phyloP scores from a whole-genome alignment of 2,329 filamentous ascomycete genomes.

The Colletotrichum phormii region DNA sequence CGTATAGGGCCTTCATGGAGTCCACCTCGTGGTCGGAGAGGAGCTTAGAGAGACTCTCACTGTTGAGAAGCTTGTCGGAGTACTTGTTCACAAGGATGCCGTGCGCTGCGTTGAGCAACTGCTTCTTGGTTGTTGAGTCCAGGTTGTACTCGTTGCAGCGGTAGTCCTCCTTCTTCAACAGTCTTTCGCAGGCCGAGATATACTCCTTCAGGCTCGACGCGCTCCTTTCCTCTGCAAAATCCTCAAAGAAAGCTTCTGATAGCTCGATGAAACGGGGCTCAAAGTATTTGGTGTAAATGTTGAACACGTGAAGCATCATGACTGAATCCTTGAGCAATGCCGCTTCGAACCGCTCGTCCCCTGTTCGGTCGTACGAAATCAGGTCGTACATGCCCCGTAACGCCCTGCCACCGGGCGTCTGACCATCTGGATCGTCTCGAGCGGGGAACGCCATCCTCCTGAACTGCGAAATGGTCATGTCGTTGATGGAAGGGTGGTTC shows the following conservation, averaged over 20 bases:
- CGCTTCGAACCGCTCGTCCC: constrained; percentile 67
- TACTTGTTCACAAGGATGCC: constrained; percentile 77
- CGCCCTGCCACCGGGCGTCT: constrained; percentile 51
- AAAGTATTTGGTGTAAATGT: constrained; percentile 82
- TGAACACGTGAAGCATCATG: constrained; percentile 86
- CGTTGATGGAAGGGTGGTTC: constrained; percentile 78
- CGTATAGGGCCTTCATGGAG: constrained; percentile 81
- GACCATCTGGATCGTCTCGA: constrained; percentile 21
- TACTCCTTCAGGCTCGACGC: constrained; percentile 77
- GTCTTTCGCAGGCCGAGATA: constrained; percentile 73
- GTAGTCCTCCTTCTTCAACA: constrained; percentile 78
- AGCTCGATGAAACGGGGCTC: constrained; percentile 78
- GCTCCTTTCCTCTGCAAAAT: constrained; percentile 77
- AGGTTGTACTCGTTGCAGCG: constrained; percentile 86
- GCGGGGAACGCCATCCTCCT: constrained; percentile 66
- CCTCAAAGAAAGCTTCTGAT: constrained; percentile 75
- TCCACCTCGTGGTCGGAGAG: constrained; percentile 76
- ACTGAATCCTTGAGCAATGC: constrained; percentile 79
- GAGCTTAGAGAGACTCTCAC: constrained; percentile 76
- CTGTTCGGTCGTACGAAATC: constrained; percentile 76
- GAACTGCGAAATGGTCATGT: constrained; percentile 84
- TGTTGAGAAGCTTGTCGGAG: constrained; percentile 73
- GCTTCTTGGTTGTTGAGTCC: constrained; percentile 83
- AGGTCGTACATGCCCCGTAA: constrained; percentile 78
- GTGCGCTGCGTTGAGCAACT: constrained; percentile 80